These are phyloP conservation scores for Erythrophleum ivorense DNA, from an alignment of 331 rosid genomes.

Conservation along the genomic window DNA sequence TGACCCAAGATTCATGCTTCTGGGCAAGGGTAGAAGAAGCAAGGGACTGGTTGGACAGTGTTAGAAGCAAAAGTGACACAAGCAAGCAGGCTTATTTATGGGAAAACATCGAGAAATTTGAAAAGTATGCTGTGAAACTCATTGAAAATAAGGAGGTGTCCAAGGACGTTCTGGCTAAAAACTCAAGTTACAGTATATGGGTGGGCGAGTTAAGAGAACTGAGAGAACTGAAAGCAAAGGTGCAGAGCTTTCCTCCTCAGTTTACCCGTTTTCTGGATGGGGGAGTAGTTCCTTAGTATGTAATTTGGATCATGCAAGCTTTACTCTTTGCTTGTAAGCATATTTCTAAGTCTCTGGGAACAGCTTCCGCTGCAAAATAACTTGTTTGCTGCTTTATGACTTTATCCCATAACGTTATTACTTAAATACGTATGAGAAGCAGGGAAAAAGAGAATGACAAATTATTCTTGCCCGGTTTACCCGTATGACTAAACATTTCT, in stretches of 20 bases:
- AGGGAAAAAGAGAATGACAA: background rate
- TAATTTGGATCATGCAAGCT: slow-evolving; percentile 27
- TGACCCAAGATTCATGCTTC: slow-evolving; percentile 85
- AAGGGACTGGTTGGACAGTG: slow-evolving; percentile 53
- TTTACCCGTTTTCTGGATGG: slow-evolving; percentile 42
- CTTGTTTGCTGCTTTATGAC: slow-evolving; percentile 21
- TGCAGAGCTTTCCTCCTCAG: slow-evolving; percentile 29
- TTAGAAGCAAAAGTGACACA: slow-evolving; percentile 53
- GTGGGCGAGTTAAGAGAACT: slow-evolving; percentile 48
- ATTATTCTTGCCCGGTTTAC: slow-evolving; percentile 5
- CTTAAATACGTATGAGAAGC: background rate
- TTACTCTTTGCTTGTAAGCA: slow-evolving; percentile 22
- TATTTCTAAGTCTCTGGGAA: slow-evolving; percentile 12
- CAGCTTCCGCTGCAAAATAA: slow-evolving; percentile 25
- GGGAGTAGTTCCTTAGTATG: slow-evolving; percentile 47
- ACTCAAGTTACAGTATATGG: slow-evolving; percentile 73
- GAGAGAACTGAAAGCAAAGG: slow-evolving; percentile 50
- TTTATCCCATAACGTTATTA: slow-evolving; percentile 10
- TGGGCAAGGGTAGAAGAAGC: slow-evolving; percentile 93
- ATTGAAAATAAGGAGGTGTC: slow-evolving; percentile 72
- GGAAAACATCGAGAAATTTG: slow-evolving; percentile 56
- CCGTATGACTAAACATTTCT: background rate
- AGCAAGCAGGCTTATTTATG: slow-evolving; percentile 45
- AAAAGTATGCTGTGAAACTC: slow-evolving; percentile 55
- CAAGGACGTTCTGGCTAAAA: slow-evolving; percentile 64